Percentiles rank a stretch among this genome's conserved stretches.
Conservation (phyloP, 2,329 filamentous ascomycete genomes). For the Epichloe bromicola region DNA sequence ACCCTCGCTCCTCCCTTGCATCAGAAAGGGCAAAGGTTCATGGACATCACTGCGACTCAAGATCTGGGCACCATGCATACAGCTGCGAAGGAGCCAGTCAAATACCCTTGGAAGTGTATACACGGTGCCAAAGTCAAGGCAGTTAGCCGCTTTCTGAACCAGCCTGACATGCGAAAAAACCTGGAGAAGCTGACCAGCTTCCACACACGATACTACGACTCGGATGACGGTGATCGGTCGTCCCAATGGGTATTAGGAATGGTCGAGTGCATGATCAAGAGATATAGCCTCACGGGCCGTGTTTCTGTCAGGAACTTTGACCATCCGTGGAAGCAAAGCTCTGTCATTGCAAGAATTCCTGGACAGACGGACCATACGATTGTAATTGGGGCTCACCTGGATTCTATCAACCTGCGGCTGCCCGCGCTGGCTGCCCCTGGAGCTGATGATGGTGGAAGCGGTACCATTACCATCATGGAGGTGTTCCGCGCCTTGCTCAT, state of each 20-base stretch:
- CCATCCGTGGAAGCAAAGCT: slow-evolving; percentile 81
- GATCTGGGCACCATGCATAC: slow-evolving; percentile 38
- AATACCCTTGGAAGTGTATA: slow-evolving; percentile 55
- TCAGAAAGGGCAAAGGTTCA: slow-evolving; percentile 75
- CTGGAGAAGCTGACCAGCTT: slow-evolving; percentile 68
- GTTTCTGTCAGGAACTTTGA: slow-evolving; percentile 62
- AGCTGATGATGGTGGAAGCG: slow-evolving; percentile 90
- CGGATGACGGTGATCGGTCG: slow-evolving; percentile 65
- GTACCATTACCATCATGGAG: slow-evolving; percentile 89
- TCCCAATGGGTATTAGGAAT: slow-evolving; percentile 75
- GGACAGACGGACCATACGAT: slow-evolving; percentile 83
- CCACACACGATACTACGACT: slow-evolving; percentile 74
- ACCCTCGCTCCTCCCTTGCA: neutral
- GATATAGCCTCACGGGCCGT: slow-evolving; percentile 51
- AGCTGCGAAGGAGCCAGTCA: slow-evolving; percentile 21
- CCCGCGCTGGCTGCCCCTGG: slow-evolving; percentile 77
- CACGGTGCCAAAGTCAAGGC: slow-evolving; percentile 54
- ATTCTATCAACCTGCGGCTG: slow-evolving; percentile 87
- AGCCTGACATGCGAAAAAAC: slow-evolving; percentile 63
- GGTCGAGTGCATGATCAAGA: slow-evolving; percentile 57
- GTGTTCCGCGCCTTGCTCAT: slow-evolving; percentile 69
- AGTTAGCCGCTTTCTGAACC: slow-evolving; percentile 56
- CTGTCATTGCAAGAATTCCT: slow-evolving; percentile 82
- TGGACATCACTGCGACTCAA: slow-evolving; percentile 76
- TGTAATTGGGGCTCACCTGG: slow-evolving; percentile 84